These are phyloP conservation scores for Ganoderma multipileum DNA, from an alignment of 1,284 basidiomycete species.

Conservation along the genomic window DNA sequence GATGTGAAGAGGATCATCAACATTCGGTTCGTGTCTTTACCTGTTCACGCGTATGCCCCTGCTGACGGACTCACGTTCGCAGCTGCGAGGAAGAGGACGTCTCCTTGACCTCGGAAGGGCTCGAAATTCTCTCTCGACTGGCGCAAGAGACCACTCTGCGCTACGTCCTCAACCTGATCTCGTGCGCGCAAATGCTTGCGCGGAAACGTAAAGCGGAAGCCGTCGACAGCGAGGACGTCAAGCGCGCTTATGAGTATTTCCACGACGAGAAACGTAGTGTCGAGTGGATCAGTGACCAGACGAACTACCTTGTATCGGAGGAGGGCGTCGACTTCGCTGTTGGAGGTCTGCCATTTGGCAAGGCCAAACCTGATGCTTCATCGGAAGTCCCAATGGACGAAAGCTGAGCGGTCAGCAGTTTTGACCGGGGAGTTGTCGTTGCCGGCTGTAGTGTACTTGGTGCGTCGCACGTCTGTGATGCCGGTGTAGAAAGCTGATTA, in stretches of 20 bases:
- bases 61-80: conserved; percentile 11
- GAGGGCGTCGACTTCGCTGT: conserved; percentile 49
- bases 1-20: conserved; percentile 93
- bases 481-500: conserved; percentile 6
- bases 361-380: not conserved
- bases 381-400: conserved; percentile 42
- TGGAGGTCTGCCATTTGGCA: conserved; percentile 35
- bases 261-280: conserved; percentile 96
- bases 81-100: conserved; percentile 98
- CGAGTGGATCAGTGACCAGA: conserved; percentile 91
- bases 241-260: conserved; percentile 88
- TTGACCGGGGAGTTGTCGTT: not conserved
- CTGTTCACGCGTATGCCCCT: not conserved
- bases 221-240: conserved; percentile 87
- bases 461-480: conserved; percentile 16
- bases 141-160: conserved; percentile 87
- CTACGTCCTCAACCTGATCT: conserved; percentile 93
- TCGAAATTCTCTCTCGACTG: conserved; percentile 85
- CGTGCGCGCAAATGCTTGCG: conserved; percentile 86
- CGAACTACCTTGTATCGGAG: conserved; percentile 75
- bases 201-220: conserved; percentile 78
- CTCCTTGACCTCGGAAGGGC: conserved; percentile 77
- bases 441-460: conserved; percentile 29
- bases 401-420: conserved; percentile 31
- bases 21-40: conserved; percentile 72